A percentile compares a stretch with the other conserved stretches of the same genome.
These are phyloP conservation scores for Jimgerdemannia lactiflua DNA, from an alignment of 192 early-diverging fungal species.

Conservation along the genomic window DNA sequence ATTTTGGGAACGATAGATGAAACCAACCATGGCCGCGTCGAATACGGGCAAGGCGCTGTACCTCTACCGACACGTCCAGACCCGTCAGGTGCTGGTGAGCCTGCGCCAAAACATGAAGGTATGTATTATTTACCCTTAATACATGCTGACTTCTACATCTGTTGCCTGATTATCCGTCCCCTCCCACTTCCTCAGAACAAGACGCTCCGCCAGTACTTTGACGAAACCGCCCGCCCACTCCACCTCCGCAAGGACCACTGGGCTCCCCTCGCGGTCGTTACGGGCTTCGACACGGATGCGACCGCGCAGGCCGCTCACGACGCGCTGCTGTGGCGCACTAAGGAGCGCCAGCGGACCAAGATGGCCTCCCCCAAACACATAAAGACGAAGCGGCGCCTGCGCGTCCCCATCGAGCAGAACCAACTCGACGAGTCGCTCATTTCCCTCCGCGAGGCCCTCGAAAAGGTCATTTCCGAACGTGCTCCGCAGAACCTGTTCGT, in stretches of 20 bases:
- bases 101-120: constrained; percentile 44
- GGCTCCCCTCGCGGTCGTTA: constrained; percentile 46
- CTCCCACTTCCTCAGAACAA: constrained; percentile 2
- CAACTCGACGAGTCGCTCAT: background rate
- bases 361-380: background rate
- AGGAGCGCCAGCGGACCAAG: constrained; percentile 25
- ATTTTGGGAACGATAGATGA: too few relatives aligned
- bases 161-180: background rate
- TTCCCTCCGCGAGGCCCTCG: background rate
- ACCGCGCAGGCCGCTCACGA: constrained; percentile 43
- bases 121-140: background rate
- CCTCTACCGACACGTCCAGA: constrained; percentile 52
- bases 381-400: background rate
- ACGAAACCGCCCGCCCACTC: constrained; percentile 35
- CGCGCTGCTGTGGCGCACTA: constrained; percentile 44
- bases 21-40: too few relatives aligned
- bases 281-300: constrained; percentile 31
- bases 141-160: background rate
- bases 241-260: constrained; percentile 49
- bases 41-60: constrained; percentile 7
- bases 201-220: constrained; percentile 16
- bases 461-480: background rate
- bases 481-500: background rate
- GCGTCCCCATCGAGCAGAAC: background rate
- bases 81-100: constrained; percentile 48